phyloP scores from a whole-genome alignment of 2,329 filamentous ascomycete genomes.

The Onygenales sp. region DNA sequence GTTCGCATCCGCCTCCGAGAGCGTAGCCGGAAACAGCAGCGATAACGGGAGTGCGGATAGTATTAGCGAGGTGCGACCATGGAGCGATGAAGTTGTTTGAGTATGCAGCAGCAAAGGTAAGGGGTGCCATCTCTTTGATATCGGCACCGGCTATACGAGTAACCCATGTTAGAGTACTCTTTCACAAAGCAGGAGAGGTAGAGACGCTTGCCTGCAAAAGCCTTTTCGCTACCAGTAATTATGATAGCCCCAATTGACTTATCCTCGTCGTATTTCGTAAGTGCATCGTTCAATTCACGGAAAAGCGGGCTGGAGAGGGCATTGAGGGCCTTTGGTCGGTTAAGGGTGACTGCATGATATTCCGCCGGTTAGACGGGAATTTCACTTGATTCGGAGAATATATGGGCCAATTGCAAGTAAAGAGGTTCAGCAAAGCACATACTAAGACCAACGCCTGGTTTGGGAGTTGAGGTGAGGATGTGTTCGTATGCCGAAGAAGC shows the following conservation, averaged over 20 bases:
- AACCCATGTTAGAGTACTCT: not conserved
- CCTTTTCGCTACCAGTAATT: conserved; percentile 78
- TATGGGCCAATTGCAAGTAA: not conserved
- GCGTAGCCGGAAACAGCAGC: conserved; percentile 91
- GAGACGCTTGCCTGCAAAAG: conserved; percentile 56
- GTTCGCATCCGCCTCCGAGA: conserved; percentile 88
- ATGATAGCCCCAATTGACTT: conserved; percentile 66
- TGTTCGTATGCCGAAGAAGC: conserved; percentile 57
- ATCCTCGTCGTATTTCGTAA: conserved; percentile 60
- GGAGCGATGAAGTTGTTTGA: conserved; percentile 85
- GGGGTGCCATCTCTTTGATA: conserved; percentile 96
- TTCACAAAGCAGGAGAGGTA: not conserved
- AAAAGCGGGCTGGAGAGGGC: conserved; percentile 88
- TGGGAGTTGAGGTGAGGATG: conserved; percentile 71
- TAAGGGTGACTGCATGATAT: conserved; percentile 62
- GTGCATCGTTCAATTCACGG: conserved; percentile 72
- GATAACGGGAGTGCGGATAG: conserved; percentile 87
- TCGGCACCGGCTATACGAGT: conserved; percentile 65
- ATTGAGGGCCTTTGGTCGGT: conserved; percentile 92
- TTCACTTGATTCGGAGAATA: not conserved
- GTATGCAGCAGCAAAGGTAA: conserved; percentile 83
- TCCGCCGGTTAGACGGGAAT: not conserved
- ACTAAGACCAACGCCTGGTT: conserved; percentile 87
- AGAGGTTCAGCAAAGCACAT: conserved; percentile 19
- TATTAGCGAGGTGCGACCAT: conserved; percentile 78